Base-by-base conservation (phyloP, 768 basidiomycete species). In the Hebeloma cylindrosporum region DNA sequence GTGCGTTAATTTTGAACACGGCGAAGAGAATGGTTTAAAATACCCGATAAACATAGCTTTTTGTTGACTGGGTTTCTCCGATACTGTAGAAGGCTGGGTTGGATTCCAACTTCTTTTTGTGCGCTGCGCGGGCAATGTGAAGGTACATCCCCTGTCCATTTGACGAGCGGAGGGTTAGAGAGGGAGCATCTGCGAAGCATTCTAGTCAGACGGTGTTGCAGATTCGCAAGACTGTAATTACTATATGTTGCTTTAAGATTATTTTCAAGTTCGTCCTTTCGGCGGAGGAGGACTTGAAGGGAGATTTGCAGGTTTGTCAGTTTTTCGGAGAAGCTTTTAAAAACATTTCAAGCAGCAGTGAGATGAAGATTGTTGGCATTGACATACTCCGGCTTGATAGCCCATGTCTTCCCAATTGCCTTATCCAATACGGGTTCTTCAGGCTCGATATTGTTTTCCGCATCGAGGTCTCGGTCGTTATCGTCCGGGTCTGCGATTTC, bases 141-240 rank as follows among this genome's bases (percentile, higher is more conserved):
- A 91, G 75, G 59, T 88, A 85, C 72, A 83, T 78, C 4, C 90
- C 90, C 32, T 82, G 79, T 7, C 74, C 73, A 13, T 81, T 74
- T 1, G 77, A 83, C 18, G 80, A 77, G 28, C 88, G 81, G 33
- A 93, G 70, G 9, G 86, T 82, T 49, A 92, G 58, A 9, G 89
- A 89, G 17, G 85, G 80, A 1, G 82, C 77, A 63, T 69, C 89
- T 92, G 39, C 7, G 21, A 29, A 14, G 22, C 23, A n/a, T n/a
- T n/a, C n/a, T n/a, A n/a, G n/a, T n/a, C n/a, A n/a, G n/a, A 33
- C 22, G 25, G 21, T 13, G n/a, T 27, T 21, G 10, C 4, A 34
- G 17, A 35, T 14, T 7, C 7, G 26, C 20, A 5, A 29, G 21
- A 42, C 29, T 53, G 22, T 29, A 46, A 70, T 50, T 38, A 86